These are phyloP conservation scores for Stephanodiscus minutulus DNA, from an alignment of 108 stramenopile species.

Conservation along the genomic window DNA sequence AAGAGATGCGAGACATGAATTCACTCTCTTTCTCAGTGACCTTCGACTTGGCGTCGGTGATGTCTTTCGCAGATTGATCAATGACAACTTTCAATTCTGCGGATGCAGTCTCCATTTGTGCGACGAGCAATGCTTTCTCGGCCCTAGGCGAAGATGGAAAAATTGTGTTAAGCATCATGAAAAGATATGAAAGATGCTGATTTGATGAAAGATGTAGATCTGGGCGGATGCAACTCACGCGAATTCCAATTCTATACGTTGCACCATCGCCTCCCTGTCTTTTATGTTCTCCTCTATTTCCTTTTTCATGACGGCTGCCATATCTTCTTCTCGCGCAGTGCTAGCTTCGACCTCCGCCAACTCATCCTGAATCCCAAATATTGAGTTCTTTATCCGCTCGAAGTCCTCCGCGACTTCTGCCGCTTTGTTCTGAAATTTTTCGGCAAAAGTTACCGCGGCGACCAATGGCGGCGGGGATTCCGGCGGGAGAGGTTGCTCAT, in stretches of 20 bases:
- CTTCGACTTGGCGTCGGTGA: slow-evolving; percentile 17
- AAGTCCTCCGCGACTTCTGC: slow-evolving; percentile 26
- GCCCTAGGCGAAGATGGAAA: slow-evolving; percentile 6
- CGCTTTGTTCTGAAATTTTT: slow-evolving; percentile 24
- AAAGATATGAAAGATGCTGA: background rate
- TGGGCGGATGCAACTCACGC: slow-evolving; percentile 9
- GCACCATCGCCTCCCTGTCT: slow-evolving; percentile 48
- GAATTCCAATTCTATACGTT: slow-evolving; percentile 63
- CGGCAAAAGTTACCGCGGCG: slow-evolving; percentile 22
- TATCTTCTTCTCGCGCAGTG: slow-evolving; percentile 18
- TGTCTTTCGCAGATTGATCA: slow-evolving; percentile 20
- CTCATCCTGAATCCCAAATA: slow-evolving; percentile 33
- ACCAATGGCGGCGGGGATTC: slow-evolving; percentile 9
- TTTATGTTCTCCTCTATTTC: slow-evolving; percentile 48
- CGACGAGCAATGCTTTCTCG: slow-evolving; percentile 17
- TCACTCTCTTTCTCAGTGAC: slow-evolving; percentile 14
- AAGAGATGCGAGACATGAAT: slow-evolving; percentile 27
- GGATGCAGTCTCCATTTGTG: slow-evolving; percentile 26
- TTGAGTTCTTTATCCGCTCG: slow-evolving; percentile 21
- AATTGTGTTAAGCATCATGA: background rate
- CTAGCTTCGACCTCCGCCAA: slow-evolving; percentile 22
- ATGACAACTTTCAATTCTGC: slow-evolving; percentile 23
- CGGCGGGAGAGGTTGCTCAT: slow-evolving; percentile 19
- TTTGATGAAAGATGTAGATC: background rate
- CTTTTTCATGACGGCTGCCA: slow-evolving; percentile 35